Evolutionary conservation across 192 early-diverging fungal species (phyloP).

Genomic region (Gryganskiella cystojenkinii): DNA sequence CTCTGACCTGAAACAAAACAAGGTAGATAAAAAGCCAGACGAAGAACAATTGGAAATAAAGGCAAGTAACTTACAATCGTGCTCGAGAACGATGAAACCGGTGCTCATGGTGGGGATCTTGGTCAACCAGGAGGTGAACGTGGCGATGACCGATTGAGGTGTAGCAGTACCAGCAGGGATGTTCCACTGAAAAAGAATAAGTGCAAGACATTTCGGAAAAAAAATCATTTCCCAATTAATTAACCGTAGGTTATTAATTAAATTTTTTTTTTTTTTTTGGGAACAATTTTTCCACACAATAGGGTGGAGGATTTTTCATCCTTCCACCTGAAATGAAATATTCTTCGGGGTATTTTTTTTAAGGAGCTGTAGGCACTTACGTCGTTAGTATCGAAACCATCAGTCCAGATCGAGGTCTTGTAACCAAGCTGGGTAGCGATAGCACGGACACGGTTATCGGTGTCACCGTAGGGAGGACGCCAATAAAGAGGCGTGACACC

Average conservation of each 20-base stretch:
- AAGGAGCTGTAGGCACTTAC: constrained; percentile 20
- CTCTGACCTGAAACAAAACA: too few species aligned
- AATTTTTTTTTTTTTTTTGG: too few species aligned
- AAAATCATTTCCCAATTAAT: too few species aligned
- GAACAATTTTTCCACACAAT: too few species aligned
- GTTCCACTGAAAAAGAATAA: neutral
- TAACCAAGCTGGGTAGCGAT: constrained; percentile 46
- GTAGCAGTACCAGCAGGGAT: neutral
- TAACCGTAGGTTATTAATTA: too few species aligned
- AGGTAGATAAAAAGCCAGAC: too few species aligned
- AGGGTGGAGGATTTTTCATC: too few species aligned
- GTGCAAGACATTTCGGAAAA: neutral
- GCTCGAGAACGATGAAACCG: constrained; percentile 56
- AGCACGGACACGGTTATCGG: constrained; percentile 53
- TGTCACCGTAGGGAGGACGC: constrained; percentile 49
- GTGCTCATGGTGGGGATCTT: constrained; percentile 35
- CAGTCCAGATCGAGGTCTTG: constrained; percentile 55
- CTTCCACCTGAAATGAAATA: too few species aligned
- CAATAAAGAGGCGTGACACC: constrained; percentile 56
- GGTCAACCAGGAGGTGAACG: constrained; percentile 38
- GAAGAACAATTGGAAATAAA: neutral
- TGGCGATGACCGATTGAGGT: neutral
- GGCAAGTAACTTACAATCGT: constrained; percentile 35
- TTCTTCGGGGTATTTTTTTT: neutral
- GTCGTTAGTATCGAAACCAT: constrained; percentile 56